Conservation (phyloP, 1,139 yeast species). For the Yueomyces sp. region DNA sequence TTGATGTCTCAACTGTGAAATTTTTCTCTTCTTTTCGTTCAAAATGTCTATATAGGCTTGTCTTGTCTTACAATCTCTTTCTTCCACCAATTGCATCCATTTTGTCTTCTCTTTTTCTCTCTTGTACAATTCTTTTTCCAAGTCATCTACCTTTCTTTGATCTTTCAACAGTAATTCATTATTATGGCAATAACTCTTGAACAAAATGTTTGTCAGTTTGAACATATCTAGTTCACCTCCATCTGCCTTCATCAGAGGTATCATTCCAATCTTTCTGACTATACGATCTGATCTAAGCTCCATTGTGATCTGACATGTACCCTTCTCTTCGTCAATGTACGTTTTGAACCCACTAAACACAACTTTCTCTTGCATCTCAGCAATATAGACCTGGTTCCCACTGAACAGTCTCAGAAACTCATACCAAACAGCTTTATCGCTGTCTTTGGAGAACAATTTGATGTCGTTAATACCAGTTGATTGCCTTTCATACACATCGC, state of each 20-base stretch:
- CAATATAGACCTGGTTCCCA: slow-evolving; percentile 6
- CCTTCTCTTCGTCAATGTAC: slow-evolving; percentile 3
- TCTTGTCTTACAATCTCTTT: slow-evolving; percentile 14
- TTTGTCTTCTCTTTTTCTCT: slow-evolving; percentile 5
- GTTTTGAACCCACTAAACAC: slow-evolving; percentile 9
- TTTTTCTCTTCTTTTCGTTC: slow-evolving; percentile 18
- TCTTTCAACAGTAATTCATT: slow-evolving; percentile 6
- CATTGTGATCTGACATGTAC: slow-evolving; percentile 11
- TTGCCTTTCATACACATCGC: slow-evolving; percentile 6
- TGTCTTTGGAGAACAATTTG: slow-evolving; percentile 4
- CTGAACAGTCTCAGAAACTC: slow-evolving; percentile 11
- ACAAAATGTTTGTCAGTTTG: slow-evolving; percentile 10
- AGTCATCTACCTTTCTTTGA: background rate
- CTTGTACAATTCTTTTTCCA: slow-evolving; percentile 2
- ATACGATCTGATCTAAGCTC: slow-evolving; percentile 9
- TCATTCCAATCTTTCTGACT: slow-evolving; percentile 12
- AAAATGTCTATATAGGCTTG: slow-evolving; percentile 11
- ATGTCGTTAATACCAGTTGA: slow-evolving; percentile 3
- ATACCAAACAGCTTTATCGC: slow-evolving; percentile 11
- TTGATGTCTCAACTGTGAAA: slow-evolving; percentile 9
- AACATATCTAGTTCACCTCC: slow-evolving; percentile 16
- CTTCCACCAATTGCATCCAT: slow-evolving; percentile 7
- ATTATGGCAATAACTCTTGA: slow-evolving; percentile 4
- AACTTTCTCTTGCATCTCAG: slow-evolving; percentile 2
- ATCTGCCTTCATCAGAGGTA: slow-evolving; percentile 6